phyloP scores from a whole-genome alignment of 2,329 filamentous ascomycete genomes.

The Paradendryphiella salina region DNA sequence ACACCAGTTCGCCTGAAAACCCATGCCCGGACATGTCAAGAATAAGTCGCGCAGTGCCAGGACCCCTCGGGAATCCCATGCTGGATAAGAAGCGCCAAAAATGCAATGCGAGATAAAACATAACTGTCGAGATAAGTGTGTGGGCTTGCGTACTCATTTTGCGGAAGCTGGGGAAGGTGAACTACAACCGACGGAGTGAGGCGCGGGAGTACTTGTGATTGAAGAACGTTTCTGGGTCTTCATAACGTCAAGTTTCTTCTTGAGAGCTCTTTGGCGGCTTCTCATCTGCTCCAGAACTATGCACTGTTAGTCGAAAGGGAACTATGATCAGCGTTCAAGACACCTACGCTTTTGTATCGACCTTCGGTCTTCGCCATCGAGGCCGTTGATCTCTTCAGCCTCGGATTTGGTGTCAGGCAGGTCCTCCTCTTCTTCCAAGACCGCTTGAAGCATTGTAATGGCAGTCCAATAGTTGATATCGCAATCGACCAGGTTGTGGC shows the following conservation, averaged over 20 bases:
- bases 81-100: background rate
- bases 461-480: conserved; percentile 93
- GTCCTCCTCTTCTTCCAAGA: conserved; percentile 79
- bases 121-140: background rate
- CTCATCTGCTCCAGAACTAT: conserved; percentile 54
- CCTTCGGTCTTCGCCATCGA: conserved; percentile 71
- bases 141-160: background rate
- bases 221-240: conserved; percentile 45
- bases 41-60: background rate
- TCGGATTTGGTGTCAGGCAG: conserved; percentile 51
- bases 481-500: conserved; percentile 82
- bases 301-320: conserved; percentile 26
- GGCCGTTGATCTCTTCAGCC: conserved; percentile 57
- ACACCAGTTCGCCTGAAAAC: background rate
- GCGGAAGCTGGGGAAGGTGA: conserved; percentile 38
- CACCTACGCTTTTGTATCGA: conserved; percentile 72
- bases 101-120: conserved; percentile 2
- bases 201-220: conserved; percentile 38
- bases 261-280: conserved; percentile 48
- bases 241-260: conserved; percentile 52
- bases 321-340: background rate
- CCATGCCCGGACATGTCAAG: background rate
- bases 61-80: background rate
- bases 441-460: conserved; percentile 91
- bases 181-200: conserved; percentile 35